Percentiles rank a stretch among this genome's conserved stretches.
These are phyloP conservation scores for Scytalidium sp. DNA, from an alignment of 2,329 filamentous ascomycete species.

Conservation along the genomic window DNA sequence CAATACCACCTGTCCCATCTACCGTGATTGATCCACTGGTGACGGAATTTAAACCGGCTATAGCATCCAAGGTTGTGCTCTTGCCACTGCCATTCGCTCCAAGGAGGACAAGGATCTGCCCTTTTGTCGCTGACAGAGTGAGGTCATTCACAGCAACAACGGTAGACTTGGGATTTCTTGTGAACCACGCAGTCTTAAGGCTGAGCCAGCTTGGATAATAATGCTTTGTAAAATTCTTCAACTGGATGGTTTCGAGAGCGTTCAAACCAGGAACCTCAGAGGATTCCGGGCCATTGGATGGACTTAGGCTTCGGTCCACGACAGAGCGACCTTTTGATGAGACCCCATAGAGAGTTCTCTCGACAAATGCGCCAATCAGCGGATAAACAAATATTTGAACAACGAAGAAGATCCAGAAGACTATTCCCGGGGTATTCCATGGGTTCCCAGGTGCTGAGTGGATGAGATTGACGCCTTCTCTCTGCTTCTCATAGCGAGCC, in stretches of 20 bases:
- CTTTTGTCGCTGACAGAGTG: constrained; percentile 66
- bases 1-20: constrained; percentile 74
- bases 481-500: constrained; percentile 70
- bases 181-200: constrained; percentile 33
- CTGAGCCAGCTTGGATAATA: constrained; percentile 67
- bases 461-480: constrained; percentile 57
- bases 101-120: constrained; percentile 81
- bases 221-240: constrained; percentile 73
- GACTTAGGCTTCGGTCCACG: constrained; percentile 23
- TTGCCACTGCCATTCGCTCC: constrained; percentile 92
- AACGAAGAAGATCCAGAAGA: constrained; percentile 73
- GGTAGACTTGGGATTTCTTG: constrained; percentile 47
- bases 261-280: background rate
- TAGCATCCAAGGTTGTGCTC: constrained; percentile 83
- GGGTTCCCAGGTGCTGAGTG: constrained; percentile 60
- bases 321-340: constrained; percentile 60
- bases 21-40: constrained; percentile 76
- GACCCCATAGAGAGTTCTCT: constrained; percentile 73
- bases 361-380: constrained; percentile 69
- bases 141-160: constrained; percentile 79
- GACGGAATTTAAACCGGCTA: constrained; percentile 76
- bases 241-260: constrained; percentile 54
- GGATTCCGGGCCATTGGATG: constrained; percentile 9
- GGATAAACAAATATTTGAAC: constrained; percentile 79
- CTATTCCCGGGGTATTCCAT: constrained; percentile 70